Evolutionary conservation across 768 basidiomycete species (phyloP).

Genomic region (Tubosaeta sp.): DNA sequence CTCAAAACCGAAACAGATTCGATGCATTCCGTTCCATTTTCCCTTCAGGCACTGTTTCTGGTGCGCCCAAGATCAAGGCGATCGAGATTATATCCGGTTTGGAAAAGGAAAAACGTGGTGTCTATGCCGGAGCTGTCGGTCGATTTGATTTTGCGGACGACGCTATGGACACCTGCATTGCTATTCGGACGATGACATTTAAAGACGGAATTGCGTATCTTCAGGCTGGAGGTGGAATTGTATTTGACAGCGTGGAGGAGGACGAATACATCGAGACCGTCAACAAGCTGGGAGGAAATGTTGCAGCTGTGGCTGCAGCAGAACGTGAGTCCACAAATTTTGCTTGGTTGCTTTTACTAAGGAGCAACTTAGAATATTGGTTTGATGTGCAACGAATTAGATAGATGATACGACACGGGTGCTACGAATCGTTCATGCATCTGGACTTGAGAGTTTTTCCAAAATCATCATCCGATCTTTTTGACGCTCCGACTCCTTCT

Average conservation of each 20-base stretch:
- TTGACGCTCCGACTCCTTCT: constrained; percentile 19
- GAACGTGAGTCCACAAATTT: constrained; percentile 61
- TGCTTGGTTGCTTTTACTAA: constrained; percentile 16
- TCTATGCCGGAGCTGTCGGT: constrained; percentile 98
- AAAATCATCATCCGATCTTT: constrained; percentile 24
- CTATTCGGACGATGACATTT: constrained; percentile 97
- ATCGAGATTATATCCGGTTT: constrained; percentile 87
- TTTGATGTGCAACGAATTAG: constrained; percentile 49
- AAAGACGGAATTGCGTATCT: constrained; percentile 89
- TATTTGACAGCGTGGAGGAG: constrained; percentile 94
- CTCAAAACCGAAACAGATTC: constrained; percentile 50
- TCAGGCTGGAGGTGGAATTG: constrained; percentile 96
- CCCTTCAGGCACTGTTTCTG: constrained; percentile 97
- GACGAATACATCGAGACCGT: constrained; percentile 97
- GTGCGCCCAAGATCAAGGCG: constrained; percentile 98
- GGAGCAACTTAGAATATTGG: constrained; percentile 56
- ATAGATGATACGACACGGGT: constrained; percentile 14
- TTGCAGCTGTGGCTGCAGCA: constrained; percentile 78
- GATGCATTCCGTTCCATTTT: constrained; percentile 99
- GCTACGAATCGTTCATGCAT: constrained; percentile 12
- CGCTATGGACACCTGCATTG: constrained; percentile 98
- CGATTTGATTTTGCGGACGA: constrained; percentile 94
- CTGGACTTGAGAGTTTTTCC: constrained; percentile 20
- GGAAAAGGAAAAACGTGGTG: constrained; percentile 85
- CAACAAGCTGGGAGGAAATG: constrained; percentile 89